Evolutionary conservation across 768 basidiomycete species (phyloP).

Genomic region (Termitomyces sp.): DNA sequence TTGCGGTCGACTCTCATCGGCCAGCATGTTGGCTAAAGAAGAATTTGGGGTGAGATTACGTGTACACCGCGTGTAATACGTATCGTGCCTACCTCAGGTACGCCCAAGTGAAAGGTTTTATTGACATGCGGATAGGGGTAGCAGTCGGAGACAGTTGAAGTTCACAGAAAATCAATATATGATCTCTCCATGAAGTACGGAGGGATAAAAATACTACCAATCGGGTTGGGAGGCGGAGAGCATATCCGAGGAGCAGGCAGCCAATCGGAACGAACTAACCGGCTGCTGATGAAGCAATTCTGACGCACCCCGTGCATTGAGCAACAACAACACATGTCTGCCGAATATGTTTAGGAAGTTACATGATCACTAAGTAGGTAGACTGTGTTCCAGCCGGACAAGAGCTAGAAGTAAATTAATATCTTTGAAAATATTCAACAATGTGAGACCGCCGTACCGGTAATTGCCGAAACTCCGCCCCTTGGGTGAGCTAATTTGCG

Average conservation of each 20-base stretch:
- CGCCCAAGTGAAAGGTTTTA: neutral
- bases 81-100: neutral
- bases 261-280: neutral
- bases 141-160: neutral
- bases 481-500: slow-evolving; percentile 1
- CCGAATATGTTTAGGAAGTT: neutral
- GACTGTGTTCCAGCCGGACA: too few relatives aligned
- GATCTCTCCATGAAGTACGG: too few relatives aligned
- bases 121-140: neutral
- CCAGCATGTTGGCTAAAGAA: too few relatives aligned
- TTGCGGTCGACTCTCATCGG: too few relatives aligned
- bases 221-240: too few relatives aligned
- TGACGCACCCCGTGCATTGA: neutral
- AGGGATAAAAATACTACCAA: too few relatives aligned
- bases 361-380: too few relatives aligned
- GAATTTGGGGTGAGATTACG: neutral
- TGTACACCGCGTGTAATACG: neutral
- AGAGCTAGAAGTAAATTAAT: too few relatives aligned
- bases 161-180: neutral
- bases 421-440: too few relatives aligned
- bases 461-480: slow-evolving; percentile 15
- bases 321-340: neutral
- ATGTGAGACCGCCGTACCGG: neutral
- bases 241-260: too few relatives aligned
- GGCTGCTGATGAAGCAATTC: neutral